Conservation (phyloP, 768 basidiomycete genomes). For the Pluteus cervinus region DNA sequence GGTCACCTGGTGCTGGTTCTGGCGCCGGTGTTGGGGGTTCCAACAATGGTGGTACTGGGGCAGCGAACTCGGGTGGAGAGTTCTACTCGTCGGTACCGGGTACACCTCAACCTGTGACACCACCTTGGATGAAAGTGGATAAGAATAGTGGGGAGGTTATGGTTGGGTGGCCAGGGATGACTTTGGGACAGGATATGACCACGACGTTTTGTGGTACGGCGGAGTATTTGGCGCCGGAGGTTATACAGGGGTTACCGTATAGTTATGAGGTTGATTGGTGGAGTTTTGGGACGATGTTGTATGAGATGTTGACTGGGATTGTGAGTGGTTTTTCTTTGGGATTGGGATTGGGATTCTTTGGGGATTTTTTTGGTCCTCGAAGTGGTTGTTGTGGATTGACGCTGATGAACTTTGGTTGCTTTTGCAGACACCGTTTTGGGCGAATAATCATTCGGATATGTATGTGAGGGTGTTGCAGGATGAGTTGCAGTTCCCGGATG, state of each 20-base stretch:
- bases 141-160: slow-evolving; percentile 46
- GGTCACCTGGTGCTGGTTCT: too few relatives aligned
- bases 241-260: slow-evolving; percentile 86
- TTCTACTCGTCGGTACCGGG: slow-evolving; percentile 51
- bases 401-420: slow-evolving; percentile 10
- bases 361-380: slow-evolving; percentile 9
- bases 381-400: slow-evolving; percentile 8
- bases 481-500: slow-evolving; percentile 84
- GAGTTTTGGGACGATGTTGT: slow-evolving; percentile 96
- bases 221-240: slow-evolving; percentile 95
- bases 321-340: slow-evolving; percentile 31
- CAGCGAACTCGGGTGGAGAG: too few relatives aligned
- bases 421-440: slow-evolving; percentile 83
- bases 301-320: slow-evolving; percentile 94
- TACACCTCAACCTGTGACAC: slow-evolving; percentile 38
- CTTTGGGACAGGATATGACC: slow-evolving; percentile 57
- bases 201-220: slow-evolving; percentile 94
- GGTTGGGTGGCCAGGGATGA: slow-evolving; percentile 52
- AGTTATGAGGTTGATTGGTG: slow-evolving; percentile 98
- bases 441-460: slow-evolving; percentile 91
- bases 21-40: too few relatives aligned
- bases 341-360: too few relatives aligned
- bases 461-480: slow-evolving; percentile 90
- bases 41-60: too few relatives aligned
- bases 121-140: slow-evolving; percentile 75